Percentiles rank a stretch among this genome's conserved stretches.
phyloP scores from a whole-genome alignment of 768 basidiomycete species.

The Boletus eberwhitei region DNA sequence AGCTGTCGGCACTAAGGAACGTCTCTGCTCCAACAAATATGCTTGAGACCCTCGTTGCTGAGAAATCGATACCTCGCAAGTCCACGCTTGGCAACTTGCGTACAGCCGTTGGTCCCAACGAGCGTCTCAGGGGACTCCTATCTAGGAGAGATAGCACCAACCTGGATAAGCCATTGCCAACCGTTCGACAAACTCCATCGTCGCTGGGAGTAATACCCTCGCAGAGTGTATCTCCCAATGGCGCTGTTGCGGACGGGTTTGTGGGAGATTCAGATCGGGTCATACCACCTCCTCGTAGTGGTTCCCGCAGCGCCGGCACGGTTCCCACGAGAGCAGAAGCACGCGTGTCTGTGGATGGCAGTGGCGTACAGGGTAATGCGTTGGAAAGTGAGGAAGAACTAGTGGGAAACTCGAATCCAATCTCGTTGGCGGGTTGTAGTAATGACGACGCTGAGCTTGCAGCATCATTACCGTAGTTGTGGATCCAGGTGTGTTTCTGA shows the following conservation, averaged over 20 bases:
- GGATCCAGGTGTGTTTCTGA: not conserved
- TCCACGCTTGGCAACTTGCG: constrained; percentile 26
- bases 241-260: constrained; percentile 9
- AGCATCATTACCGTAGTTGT: constrained; percentile 11
- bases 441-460: constrained; percentile 4
- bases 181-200: constrained; percentile 22
- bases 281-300: constrained; percentile 19
- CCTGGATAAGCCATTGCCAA: constrained; percentile 28
- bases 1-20: constrained; percentile 71
- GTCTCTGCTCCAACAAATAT: constrained; percentile 68
- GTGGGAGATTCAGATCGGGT: constrained; percentile 18
- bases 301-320: constrained; percentile 14
- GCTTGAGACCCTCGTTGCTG: constrained; percentile 82
- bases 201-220: constrained; percentile 6
- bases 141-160: constrained; percentile 26
- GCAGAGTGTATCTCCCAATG: constrained; percentile 9
- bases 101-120: constrained; percentile 27
- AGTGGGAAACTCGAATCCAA: constrained; percentile 8
- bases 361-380: not conserved
- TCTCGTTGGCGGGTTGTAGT: constrained; percentile 7
- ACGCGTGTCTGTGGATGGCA: constrained; percentile 1
- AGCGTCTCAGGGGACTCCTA: constrained; percentile 38
- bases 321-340: constrained; percentile 7
- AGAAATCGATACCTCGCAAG: constrained; percentile 59
- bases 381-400: constrained; percentile 4